phyloP scores from a whole-genome alignment of 106 monocot genomes.

The Allium cepa region DNA sequence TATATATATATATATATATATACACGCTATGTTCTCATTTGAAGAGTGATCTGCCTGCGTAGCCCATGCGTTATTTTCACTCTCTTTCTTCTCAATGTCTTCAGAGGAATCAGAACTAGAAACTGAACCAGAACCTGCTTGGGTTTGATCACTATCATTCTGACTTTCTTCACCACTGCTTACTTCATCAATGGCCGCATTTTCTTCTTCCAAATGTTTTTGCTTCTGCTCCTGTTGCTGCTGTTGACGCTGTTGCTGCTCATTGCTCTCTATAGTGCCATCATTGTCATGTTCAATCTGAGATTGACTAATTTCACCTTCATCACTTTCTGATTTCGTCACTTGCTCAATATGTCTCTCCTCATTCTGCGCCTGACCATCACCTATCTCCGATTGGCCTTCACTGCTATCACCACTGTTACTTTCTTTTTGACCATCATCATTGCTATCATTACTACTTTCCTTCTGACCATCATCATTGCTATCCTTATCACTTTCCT shows the following conservation, averaged over 20 bases:
- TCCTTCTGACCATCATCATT: neutral
- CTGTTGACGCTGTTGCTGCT: slow-evolving; percentile 11
- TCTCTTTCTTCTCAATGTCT: neutral
- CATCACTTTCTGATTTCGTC: slow-evolving; percentile 1
- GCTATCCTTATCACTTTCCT: neutral
- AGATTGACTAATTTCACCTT: slow-evolving; percentile 2
- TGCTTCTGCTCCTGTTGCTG: neutral
- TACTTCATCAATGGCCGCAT: neutral
- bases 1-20: too few relatives aligned
- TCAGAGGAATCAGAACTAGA: neutral
- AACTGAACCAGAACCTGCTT: neutral
- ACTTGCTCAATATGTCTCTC: slow-evolving; percentile 1
- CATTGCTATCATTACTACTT: too few relatives aligned
- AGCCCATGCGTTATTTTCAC: slow-evolving; percentile 3
- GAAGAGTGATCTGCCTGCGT: slow-evolving; percentile 9
- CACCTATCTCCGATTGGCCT: neutral
- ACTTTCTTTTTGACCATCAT: neutral
- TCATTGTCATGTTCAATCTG: slow-evolving; percentile 11
- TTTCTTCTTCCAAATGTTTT: neutral
- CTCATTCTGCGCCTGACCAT: neutral
- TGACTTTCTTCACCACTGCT: neutral
- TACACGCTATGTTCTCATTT: too few relatives aligned
- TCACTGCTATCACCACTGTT: neutral
- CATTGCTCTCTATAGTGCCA: neutral
- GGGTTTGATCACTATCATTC: neutral